These are phyloP conservation scores for Monosporascus ibericus DNA, from an alignment of 2,329 filamentous ascomycete genomes.

Conservation along the genomic window DNA sequence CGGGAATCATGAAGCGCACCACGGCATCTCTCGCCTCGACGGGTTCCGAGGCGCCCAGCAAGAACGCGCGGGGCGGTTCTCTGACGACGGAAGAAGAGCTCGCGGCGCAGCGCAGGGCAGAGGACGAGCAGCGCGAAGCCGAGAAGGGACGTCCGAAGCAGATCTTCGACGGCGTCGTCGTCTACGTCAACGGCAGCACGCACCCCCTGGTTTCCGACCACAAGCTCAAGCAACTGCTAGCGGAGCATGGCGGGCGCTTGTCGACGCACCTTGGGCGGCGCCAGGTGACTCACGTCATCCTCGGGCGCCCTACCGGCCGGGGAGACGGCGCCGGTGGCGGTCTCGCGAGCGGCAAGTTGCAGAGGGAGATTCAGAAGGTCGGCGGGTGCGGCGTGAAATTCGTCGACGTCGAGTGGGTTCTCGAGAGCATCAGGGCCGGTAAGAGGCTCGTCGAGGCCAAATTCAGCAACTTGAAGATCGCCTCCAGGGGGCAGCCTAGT, in stretches of 20 bases:
- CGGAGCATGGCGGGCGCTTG: conserved; percentile 65
- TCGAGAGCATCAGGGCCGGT: conserved; percentile 76
- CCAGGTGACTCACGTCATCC: conserved; percentile 78
- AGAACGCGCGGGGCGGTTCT: neutral
- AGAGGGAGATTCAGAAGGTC: conserved; percentile 67
- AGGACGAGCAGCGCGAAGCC: conserved; percentile 34
- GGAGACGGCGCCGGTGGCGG: conserved; percentile 63
- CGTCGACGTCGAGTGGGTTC: conserved; percentile 75
- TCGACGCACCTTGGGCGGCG: conserved; percentile 66
- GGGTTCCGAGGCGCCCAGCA: neutral
- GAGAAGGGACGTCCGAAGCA: conserved; percentile 35
- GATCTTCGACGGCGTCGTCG: conserved; percentile 65
- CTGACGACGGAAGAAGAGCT: conserved; percentile 19
- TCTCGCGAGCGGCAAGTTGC: conserved; percentile 69
- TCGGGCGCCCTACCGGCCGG: conserved; percentile 53
- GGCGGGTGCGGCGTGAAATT: conserved; percentile 69
- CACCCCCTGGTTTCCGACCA: conserved; percentile 78
- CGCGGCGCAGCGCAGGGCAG: conserved; percentile 23
- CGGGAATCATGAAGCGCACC: conserved; percentile 34
- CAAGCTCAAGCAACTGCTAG: conserved; percentile 72
- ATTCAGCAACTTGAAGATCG: conserved; percentile 60
- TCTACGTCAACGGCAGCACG: conserved; percentile 87
- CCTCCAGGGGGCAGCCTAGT: conserved; percentile 56
- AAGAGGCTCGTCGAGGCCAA: conserved; percentile 68
- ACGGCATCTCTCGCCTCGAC: conserved; percentile 6